Conservation (phyloP, 306 rosid genomes). For the Fragaria ananassa region DNA sequence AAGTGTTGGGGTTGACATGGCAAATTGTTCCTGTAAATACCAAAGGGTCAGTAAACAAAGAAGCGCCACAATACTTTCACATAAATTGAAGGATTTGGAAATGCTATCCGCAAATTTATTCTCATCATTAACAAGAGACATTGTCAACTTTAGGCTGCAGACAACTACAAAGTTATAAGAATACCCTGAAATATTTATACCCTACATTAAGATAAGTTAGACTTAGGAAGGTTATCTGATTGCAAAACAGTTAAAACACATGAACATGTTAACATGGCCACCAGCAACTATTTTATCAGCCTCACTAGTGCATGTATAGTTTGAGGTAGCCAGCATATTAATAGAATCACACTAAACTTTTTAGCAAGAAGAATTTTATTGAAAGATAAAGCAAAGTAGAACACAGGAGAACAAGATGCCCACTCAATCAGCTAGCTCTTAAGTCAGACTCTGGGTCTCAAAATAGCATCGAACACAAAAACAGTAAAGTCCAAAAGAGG, state of each 20-base stretch:
- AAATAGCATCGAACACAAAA: background rate
- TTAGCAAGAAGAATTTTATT: background rate
- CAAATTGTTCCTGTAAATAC: slow-evolving; percentile 76
- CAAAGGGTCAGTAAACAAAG: slow-evolving; percentile 27
- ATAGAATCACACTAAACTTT: background rate
- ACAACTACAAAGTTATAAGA: background rate
- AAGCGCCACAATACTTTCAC: background rate
- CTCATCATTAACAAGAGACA: background rate
- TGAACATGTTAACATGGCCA: background rate
- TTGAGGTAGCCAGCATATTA: background rate
- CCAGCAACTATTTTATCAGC: background rate
- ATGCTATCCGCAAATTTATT: background rate
- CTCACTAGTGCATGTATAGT: background rate
- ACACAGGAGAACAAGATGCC: background rate
- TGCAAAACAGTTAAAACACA: background rate
- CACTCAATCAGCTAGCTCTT: background rate
- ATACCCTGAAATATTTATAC: background rate
- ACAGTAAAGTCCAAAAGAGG: background rate
- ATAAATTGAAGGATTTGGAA: background rate
- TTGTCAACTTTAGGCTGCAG: background rate
- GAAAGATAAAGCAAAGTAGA: background rate
- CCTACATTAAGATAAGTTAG: background rate
- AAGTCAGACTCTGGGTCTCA: background rate
- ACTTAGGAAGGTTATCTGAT: background rate
- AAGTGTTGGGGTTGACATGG: slow-evolving; percentile 72